Evolutionary conservation across 2,329 filamentous ascomycete species (phyloP), one percentile per base, ranked within the genome.

Genomic region (Colletotrichum somersetense): DNA sequence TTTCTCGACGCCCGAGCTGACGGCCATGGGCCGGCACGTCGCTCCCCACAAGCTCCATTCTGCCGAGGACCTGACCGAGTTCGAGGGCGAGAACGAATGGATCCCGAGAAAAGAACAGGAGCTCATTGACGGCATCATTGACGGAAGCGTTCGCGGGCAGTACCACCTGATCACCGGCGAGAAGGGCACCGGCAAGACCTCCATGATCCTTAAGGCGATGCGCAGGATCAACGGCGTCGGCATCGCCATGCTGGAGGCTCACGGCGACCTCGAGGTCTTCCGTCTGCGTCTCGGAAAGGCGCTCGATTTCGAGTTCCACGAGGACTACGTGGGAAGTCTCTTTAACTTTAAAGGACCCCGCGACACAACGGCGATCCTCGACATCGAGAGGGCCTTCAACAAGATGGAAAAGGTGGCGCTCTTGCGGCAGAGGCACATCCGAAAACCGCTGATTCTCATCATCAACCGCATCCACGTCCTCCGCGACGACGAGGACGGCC

Each of bases 371-470:
- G 89, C 91, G 7, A 82, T 93, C 26, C 83, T 93, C 11, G 91
- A 93, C 77, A 92, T 93, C 70, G 91, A 93, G 76, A 87, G 91
- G 38, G 91, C 91, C 0, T 91, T 93, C 80, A 93, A 93, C 83
- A 93, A 93, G 77, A 82, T 93, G 33, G 91, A 93, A 77, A 93
- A 93, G 77, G 89, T 93, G 35, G 91, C 91, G 0, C 78, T 93
- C 40, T 85, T 85, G 73, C 85, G 87, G 33, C 82, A 90, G 67
- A 79, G 83, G 42, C 78, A 73, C 61, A 75, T 84, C 16, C 83
- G 83, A 5, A 82, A 85, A 55, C 91, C 91, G 1, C 81, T 93
- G 16, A 83, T 93, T 42, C 80, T 93, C 67, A 91, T 93, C 74
- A 86, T 93, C 76, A 93, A 93, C 77, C 89, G 89, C 58, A 87